Evolutionary conservation across 2,329 filamentous ascomycete genomes (phyloP), one percentile per base, ranked within the genome.

Genomic region (Xylariaceae sp.): DNA sequence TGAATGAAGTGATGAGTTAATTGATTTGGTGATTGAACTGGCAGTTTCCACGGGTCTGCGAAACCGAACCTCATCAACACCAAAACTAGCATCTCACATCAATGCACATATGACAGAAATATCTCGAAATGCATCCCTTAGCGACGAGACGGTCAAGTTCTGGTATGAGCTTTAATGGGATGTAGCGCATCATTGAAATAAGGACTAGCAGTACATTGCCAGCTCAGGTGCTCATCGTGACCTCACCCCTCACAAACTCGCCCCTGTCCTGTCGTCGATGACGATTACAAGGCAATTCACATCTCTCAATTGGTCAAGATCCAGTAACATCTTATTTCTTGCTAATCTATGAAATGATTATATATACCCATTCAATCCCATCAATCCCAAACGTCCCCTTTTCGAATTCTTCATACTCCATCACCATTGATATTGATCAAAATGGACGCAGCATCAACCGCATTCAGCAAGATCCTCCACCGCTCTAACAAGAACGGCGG

Each of bases 391-490:
- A 13, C 9, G 0, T 1, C 9, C 11, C 11, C 37, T 13, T 42
- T 42, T 42, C 37, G 13, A 42, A 42, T 42, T 42, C 11, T 3
- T 42, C 11, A 3, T 7, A 42, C 8, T 13, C 37, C 37, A 42
- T 42, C n/a, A n/a, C n/a, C n/a, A n/a, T n/a, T n/a, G n/a, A n/a
- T n/a, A n/a, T n/a, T n/a, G n/a, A n/a, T 3, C 23, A 13, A 34
- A 62, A 62, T 62, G 60, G 60, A 62, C 53, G 60, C 60, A 9
- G 60, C 60, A 49, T 57, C 57, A 1, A 62, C 60, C 34, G 60
- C 60, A 37, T 52, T 62, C 44, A 60, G n/a, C 35, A 62, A 62
- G 42, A 55, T 62, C 48, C 35, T 62, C 2, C 30, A 53, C 42
- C 15, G 34, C 13, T 35, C 54, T 11, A 13, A 47, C 8, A 57